Conservation (phyloP, 495 filamentous ascomycete species). For the Lineolata rhizophorae region DNA sequence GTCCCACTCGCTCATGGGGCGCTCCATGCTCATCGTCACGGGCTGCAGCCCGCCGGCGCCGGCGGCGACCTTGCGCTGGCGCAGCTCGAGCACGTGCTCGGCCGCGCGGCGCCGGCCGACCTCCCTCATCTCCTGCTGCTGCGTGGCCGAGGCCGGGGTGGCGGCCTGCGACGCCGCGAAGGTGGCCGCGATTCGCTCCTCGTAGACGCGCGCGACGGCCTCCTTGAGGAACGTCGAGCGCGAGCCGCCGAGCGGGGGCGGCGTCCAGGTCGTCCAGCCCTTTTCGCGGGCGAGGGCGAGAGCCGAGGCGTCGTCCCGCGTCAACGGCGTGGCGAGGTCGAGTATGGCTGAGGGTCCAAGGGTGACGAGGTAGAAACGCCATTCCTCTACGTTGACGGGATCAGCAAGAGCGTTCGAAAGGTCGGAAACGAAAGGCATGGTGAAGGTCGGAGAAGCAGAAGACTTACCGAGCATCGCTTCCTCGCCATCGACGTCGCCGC, state of each 20-base stretch:
- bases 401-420: constrained; percentile 13
- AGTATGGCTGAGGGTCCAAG: constrained; percentile 35
- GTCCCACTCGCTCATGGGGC: constrained; percentile 17
- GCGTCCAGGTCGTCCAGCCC: constrained; percentile 35
- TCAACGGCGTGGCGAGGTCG: constrained; percentile 20
- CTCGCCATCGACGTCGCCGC: constrained; percentile 29
- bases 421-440: constrained; percentile 1
- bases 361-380: constrained; percentile 37
- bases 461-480: constrained; percentile 30
- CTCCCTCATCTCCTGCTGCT: constrained; percentile 10
- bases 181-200: constrained; percentile 21
- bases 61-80: constrained; percentile 5
- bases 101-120: constrained; percentile 14
- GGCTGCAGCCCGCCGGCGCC: constrained; percentile 6
- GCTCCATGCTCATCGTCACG: constrained; percentile 14
- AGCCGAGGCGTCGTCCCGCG: constrained; percentile 15
- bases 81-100: constrained; percentile 14
- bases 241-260: constrained; percentile 21
- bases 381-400: constrained; percentile 31
- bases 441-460: too few species aligned
- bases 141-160: not conserved
- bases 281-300: constrained; percentile 30
- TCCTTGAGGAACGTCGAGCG: constrained; percentile 42
- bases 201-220: constrained; percentile 35
- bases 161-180: constrained; percentile 1